These are phyloP conservation scores for Pseudophaeomoniella oleicola DNA, from an alignment of 2,329 filamentous ascomycete species.

Conservation along the genomic window DNA sequence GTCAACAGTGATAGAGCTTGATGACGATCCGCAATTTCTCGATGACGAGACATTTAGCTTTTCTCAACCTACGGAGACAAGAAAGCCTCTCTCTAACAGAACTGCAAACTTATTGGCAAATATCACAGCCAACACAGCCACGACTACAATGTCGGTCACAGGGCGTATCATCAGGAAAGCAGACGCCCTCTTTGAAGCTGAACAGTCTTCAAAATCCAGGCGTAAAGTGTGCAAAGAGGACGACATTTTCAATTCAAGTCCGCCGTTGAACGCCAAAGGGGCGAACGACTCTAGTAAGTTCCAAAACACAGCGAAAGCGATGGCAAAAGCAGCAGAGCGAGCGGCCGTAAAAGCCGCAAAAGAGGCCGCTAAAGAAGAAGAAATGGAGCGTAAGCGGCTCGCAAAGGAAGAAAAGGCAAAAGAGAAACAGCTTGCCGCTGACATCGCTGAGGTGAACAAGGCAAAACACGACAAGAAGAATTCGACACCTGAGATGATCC, in stretches of 20 bases:
- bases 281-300: conserved; percentile 28
- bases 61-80: conserved; percentile 7
- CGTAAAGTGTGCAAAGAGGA: conserved; percentile 1
- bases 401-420: conserved; percentile 40
- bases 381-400: conserved; percentile 33
- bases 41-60: conserved; percentile 10
- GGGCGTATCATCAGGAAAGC: conserved; percentile 5
- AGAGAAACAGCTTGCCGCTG: conserved; percentile 50
- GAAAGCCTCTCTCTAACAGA: conserved; percentile 19
- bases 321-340: conserved; percentile 39
- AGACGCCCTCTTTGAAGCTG: conserved; percentile 12
- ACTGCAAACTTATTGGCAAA: conserved; percentile 25
- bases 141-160: neutral
- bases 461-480: conserved; percentile 58
- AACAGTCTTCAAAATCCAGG: conserved; percentile 26
- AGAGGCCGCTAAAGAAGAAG: conserved; percentile 40
- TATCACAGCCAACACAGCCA: conserved; percentile 9
- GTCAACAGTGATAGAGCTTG: conserved; percentile 3
- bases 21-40: conserved; percentile 13
- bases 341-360: conserved; percentile 31
- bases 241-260: conserved; percentile 37
- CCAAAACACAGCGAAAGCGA: conserved; percentile 20
- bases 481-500: conserved; percentile 62
- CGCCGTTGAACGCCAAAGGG: conserved; percentile 23
- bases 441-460: conserved; percentile 60